Evolutionary conservation across 2,329 filamentous ascomycete species (phyloP).

Genomic region (Phyllosticta capitalensis): DNA sequence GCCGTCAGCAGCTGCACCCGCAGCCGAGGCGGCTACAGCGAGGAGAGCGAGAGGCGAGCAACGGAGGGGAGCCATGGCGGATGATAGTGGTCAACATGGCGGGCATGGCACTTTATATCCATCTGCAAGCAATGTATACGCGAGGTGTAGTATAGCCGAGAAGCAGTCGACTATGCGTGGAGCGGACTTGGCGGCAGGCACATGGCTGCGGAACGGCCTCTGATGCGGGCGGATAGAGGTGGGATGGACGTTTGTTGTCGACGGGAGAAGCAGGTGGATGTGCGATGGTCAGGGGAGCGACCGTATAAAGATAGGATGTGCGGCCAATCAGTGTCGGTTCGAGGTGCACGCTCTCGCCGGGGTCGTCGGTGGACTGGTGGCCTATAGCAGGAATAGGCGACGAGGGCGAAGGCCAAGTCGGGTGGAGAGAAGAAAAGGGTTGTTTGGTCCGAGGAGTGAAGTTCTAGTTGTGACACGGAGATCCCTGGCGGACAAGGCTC

Average conservation of each 20-base stretch:
- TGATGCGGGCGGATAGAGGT: background rate
- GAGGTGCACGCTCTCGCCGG: background rate
- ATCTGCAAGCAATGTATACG: background rate
- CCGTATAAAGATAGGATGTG: background rate
- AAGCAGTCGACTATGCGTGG: background rate
- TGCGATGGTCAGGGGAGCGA: background rate
- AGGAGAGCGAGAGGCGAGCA: background rate
- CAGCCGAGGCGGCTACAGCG: slow-evolving; percentile 2
- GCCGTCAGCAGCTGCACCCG: slow-evolving; percentile 14
- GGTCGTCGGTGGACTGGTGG: background rate
- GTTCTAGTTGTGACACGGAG: no score
- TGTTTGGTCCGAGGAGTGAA: no score
- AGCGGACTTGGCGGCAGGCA: background rate
- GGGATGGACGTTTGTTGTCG: background rate
- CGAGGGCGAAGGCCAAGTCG: no score
- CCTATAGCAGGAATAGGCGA: background rate
- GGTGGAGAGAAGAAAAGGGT: no score
- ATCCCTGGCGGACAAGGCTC: no score
- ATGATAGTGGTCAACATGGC: background rate
- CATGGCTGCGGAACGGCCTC: background rate
- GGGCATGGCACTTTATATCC: background rate
- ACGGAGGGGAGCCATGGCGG: background rate
- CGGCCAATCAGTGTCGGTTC: background rate
- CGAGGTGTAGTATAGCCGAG: background rate
- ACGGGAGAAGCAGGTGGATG: background rate